These are phyloP conservation scores for Xerocomellus chrysenteron DNA, from an alignment of 768 basidiomycete species.

Conservation along the genomic window DNA sequence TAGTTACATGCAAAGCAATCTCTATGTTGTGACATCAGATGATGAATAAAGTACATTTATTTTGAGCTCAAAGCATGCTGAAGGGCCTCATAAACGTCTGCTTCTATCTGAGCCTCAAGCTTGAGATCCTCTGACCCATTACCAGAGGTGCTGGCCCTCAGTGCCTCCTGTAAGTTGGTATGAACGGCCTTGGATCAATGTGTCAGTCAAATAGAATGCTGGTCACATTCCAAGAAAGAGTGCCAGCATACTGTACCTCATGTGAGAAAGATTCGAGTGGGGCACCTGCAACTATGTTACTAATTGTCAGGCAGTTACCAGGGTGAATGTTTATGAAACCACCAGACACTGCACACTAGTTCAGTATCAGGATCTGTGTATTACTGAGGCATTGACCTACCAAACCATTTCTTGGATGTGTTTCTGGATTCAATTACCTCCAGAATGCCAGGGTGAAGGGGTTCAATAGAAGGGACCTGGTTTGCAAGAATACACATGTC, in stretches of 20 bases:
- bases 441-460: conserved; percentile 88
- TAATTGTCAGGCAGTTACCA: conserved; percentile 89
- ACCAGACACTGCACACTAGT: conserved; percentile 65
- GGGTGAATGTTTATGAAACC: conserved; percentile 98
- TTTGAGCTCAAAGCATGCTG: conserved; percentile 74
- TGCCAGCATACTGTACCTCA: conserved; percentile 56
- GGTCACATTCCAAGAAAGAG: neutral
- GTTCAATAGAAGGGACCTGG: conserved; percentile 94
- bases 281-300: conserved; percentile 92
- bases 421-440: conserved; percentile 85
- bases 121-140: conserved; percentile 92
- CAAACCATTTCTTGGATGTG: conserved; percentile 92
- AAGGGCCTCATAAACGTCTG: conserved; percentile 93
- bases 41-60: conserved; percentile 25
- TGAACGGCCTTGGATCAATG: conserved; percentile 69
- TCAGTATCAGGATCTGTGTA: neutral
- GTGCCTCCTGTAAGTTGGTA: conserved; percentile 83
- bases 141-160: conserved; percentile 67
- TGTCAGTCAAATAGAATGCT: neutral
- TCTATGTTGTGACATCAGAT: no score
- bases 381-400: conserved; percentile 39
- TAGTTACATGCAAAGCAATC: no score
- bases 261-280: conserved; percentile 85
- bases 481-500: conserved; percentile 99
- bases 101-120: conserved; percentile 89